Evolutionary conservation across 2,329 filamentous ascomycete genomes (phyloP).

Genomic region (Trichoderma aggressivum): DNA sequence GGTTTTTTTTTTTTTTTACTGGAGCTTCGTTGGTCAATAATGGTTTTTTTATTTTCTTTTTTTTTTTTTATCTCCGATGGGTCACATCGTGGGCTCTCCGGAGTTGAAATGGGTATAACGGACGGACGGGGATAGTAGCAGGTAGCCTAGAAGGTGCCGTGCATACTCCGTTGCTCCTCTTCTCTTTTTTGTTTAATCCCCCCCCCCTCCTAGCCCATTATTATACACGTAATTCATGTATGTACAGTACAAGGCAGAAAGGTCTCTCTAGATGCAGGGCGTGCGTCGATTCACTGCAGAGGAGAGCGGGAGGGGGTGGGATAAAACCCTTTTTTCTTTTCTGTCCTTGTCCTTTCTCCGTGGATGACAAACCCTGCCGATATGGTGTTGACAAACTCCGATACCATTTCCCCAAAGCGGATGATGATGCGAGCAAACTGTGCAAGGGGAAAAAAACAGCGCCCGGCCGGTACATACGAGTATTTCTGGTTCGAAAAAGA

Average conservation of each 20-base stretch:
- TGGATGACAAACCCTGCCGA: constrained; percentile 14
- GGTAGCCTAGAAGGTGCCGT: background rate
- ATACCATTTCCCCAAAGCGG: constrained; percentile 9
- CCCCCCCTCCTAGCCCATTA: background rate
- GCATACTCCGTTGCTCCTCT: background rate
- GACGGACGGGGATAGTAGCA: constrained; percentile 4
- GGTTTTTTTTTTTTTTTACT: background rate
- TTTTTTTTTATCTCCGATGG: background rate
- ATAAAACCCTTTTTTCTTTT: background rate
- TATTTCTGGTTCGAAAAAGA: background rate
- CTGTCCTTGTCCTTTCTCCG: background rate
- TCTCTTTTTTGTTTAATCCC: background rate
- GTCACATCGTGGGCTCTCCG: background rate
- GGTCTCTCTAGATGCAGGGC: background rate
- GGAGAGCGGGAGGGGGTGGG: background rate
- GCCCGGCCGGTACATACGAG: background rate
- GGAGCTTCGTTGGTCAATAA: background rate
- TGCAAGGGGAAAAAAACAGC: background rate
- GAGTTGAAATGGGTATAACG: background rate
- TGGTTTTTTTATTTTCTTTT: background rate
- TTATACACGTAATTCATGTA: background rate
- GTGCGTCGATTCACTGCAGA: background rate
- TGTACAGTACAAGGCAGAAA: background rate
- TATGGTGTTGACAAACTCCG: constrained; percentile 4
- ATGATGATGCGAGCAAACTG: background rate